Evolutionary conservation across 306 rosid species (phyloP), one percentile per base, ranked within the genome.

Genomic region (Luffa acutangula): DNA sequence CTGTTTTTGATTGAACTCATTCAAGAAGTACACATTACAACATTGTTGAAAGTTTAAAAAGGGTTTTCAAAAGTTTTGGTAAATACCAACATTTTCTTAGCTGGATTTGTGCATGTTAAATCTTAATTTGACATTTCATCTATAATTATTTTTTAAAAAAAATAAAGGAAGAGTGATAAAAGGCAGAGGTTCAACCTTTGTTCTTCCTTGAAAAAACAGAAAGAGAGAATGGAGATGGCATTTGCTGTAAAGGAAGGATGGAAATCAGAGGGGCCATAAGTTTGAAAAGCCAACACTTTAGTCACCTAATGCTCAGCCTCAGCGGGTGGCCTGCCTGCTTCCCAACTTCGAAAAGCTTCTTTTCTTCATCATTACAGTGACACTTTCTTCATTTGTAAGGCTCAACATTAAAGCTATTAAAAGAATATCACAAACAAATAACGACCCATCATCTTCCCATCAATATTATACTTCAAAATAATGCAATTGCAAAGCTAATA

Each of bases 371-470:
- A 78, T 46, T 45, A 58, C 74, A 58, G 59, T 15, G 73, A 78
- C 54, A 60, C n/a, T 78, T 78, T 63, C 80, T 78, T 78, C 80
- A 60, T 60, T 62, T 78, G 25, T 46, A 78, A 78, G 80, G 18
- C 33, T 43, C 21, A 9, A 25, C 21, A 15, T 48, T 25, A 74
- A 48, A 49, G 62, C 66, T 10, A 39, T 52, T 52, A 21, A 31
- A 48, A 74, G 42, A 46, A 51, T 9, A 54, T 54, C 79, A 36
- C 65, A 75, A 75, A 75, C 46, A 51, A 75, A 53, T 17, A 53
- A 73, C 43, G 43, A 73, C 77, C 43, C 77, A 46, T 49, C 77
- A 73, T 49, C 77, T 43, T 45, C 77, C 43, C 12, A 51, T 73
- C 57, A 73, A 73, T 73, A 25, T 73, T 25, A 73, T 73, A 46